Evolutionary conservation across 2,329 filamentous ascomycete genomes (phyloP), one percentile per base, ranked within the genome.

Genomic region (Alternaria sp.): DNA sequence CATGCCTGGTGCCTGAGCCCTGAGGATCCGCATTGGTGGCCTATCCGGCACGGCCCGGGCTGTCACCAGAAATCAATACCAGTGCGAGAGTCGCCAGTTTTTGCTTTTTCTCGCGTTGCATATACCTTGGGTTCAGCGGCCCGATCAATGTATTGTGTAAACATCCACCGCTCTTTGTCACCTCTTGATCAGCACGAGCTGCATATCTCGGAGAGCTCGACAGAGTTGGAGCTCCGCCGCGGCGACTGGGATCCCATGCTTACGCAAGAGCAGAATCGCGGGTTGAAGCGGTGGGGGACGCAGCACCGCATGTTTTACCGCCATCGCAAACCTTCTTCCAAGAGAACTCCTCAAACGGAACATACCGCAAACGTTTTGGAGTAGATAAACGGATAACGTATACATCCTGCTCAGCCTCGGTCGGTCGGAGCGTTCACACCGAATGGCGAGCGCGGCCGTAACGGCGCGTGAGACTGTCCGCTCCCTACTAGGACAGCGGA

Each of bases 31-130:
- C 44, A 40, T 50, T 54, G 40, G 55, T 63, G 59, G 61, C 54
- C 61, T 54, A 52, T 44, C 58, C 72, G 72, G 72, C 63, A 71
- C 72, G 72, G 69, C 64, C 72, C 72, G 72, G 61, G 57, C 65
- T 73, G 67, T 70, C 71, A 72, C 28, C 49, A 59, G 30, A 40
- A 40, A n/a, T 49, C 23, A 13, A 47, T 30, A 57, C 26, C 26
- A 45, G 52, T 32, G 46, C 28, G n/a, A 52, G 28, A 40, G 50
- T 36, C 52, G 26, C 21, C 57, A 26, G 43, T 26, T 40, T 17
- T 54, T 13, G 30, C 43, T 57, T 40, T 36, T 51, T 9, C 36
- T 19, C n/a, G 9, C 25, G 23, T n/a, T 32, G 52, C 30, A 21
- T 49, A 21, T 56, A 40, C 36, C 23, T 32, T 19, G n/a, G 9